Evolutionary conservation across 805 yeast genomes (phyloP).

Genomic region (Ogataea methanolica): DNA sequence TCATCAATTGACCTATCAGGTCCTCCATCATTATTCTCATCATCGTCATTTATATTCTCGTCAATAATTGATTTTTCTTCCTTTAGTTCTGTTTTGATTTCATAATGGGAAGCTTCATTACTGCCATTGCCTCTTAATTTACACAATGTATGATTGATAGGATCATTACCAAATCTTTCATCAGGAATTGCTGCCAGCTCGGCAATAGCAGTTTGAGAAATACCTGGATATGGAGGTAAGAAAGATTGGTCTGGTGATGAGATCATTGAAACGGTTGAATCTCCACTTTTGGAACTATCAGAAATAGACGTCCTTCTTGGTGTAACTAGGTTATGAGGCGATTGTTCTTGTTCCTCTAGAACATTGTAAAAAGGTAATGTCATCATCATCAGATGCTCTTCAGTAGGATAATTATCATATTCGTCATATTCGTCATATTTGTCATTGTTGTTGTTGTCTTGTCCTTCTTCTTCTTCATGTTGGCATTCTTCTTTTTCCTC

Average conservation of each 20-base stretch:
- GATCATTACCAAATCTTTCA: conserved; percentile 63
- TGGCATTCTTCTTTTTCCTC: too few relatives aligned
- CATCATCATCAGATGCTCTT: background rate
- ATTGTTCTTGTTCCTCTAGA: background rate
- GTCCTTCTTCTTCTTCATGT: too few relatives aligned
- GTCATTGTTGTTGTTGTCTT: background rate
- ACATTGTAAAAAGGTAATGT: conserved; percentile 22
- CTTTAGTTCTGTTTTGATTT: conserved; percentile 21
- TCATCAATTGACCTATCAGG: conserved; percentile 24
- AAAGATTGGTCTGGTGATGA: conserved; percentile 29
- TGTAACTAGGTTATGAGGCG: conserved; percentile 14
- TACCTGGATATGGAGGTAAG: conserved; percentile 41
- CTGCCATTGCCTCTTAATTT: conserved; percentile 66
- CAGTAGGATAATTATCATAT: background rate
- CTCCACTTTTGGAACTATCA: conserved; percentile 10
- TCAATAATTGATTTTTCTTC: conserved; percentile 18
- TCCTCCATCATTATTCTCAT: background rate
- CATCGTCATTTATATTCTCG: background rate
- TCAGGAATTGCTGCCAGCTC: conserved; percentile 85
- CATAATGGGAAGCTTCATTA: too few relatives aligned
- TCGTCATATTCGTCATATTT: conserved; percentile 16
- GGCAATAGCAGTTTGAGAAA: conserved; percentile 56
- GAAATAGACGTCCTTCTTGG: conserved; percentile 5
- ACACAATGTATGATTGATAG: conserved; percentile 65
- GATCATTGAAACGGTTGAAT: conserved; percentile 25